Percentiles rank a stretch among this genome's conserved stretches.
phyloP scores from a whole-genome alignment of 257 asterid genomes.

The Parsonsia alboflavescens region DNA sequence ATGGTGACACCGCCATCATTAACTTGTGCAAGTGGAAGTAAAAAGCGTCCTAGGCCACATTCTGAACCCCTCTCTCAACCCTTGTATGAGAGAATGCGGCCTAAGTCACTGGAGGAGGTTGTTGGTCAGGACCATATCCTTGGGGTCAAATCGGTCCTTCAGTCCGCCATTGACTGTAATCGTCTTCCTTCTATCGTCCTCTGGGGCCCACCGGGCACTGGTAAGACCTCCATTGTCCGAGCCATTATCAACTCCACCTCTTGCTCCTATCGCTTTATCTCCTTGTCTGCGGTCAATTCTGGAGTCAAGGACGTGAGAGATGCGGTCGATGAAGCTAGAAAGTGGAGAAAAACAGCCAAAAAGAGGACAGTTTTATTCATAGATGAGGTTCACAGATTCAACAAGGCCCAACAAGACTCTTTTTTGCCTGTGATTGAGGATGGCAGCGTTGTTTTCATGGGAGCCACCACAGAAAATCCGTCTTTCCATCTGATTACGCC shows the following conservation, averaged over 20 bases:
- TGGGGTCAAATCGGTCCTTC: conserved; percentile 44
- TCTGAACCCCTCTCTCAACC: conserved; percentile 43
- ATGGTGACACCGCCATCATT: neutral
- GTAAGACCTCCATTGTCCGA: conserved; percentile 79
- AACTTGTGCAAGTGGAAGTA: conserved; percentile 2
- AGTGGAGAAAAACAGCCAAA: conserved; percentile 20
- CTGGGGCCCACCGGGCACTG: conserved; percentile 95
- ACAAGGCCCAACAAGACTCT: conserved; percentile 85
- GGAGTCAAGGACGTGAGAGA: conserved; percentile 88
- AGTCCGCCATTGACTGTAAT: conserved; percentile 40
- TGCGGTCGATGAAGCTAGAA: conserved; percentile 63
- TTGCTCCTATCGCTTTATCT: conserved; percentile 40
- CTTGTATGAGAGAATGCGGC: conserved; percentile 74
- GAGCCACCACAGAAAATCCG: conserved; percentile 93
- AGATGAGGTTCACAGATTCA: conserved; percentile 91
- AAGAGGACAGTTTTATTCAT: conserved; percentile 60
- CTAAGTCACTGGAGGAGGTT: conserved; percentile 61
- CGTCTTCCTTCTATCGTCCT: conserved; percentile 68
- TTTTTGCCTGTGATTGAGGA: conserved; percentile 85
- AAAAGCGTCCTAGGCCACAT: conserved; percentile 39
- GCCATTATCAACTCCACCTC: conserved; percentile 46
- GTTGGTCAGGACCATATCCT: conserved; percentile 84
- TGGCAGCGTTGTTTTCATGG: conserved; percentile 72
- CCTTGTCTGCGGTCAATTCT: conserved; percentile 70
- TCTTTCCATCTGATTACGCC: conserved; percentile 85